These are phyloP conservation scores for Lathyrus aphaca DNA, from an alignment of 306 rosid species.

Conservation along the genomic window DNA sequence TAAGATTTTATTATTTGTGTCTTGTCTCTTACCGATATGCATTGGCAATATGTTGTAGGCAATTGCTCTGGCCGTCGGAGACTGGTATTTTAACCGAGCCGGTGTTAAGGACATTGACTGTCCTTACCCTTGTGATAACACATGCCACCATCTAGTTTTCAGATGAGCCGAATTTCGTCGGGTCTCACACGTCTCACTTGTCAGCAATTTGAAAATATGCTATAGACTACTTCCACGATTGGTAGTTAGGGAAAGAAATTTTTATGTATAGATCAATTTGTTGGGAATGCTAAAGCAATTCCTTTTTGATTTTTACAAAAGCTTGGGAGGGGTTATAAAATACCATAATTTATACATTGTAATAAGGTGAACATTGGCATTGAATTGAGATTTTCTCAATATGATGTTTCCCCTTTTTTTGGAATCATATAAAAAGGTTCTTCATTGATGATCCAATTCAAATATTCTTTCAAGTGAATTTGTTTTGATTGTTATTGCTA, in stretches of 20 bases:
- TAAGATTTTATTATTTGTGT: conserved; percentile 14
- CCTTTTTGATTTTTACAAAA: conserved; percentile 19
- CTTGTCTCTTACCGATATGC: conserved; percentile 39
- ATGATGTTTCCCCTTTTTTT: conserved; percentile 12
- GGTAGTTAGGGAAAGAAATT: conserved; percentile 40
- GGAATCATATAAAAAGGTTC: conserved; percentile 12
- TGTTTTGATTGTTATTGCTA: neutral
- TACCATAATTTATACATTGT: conserved; percentile 29
- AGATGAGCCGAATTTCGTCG: conserved; percentile 39
- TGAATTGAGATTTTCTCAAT: conserved; percentile 38
- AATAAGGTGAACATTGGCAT: conserved; percentile 4
- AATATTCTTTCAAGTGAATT: conserved; percentile 5
- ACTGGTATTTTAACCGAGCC: conserved; percentile 83
- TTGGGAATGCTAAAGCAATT: conserved; percentile 35
- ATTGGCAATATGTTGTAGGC: conserved; percentile 64
- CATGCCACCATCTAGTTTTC: conserved; percentile 85
- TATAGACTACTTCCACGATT: conserved; percentile 15
- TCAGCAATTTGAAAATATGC: conserved; percentile 25
- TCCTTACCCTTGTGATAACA: conserved; percentile 88
- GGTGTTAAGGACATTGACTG: conserved; percentile 66
- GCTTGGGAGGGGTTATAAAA: conserved; percentile 25
- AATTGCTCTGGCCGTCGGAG: conserved; percentile 84
- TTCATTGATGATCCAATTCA: neutral
- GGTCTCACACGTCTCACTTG: conserved; percentile 4
- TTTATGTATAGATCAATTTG: conserved; percentile 32